Evolutionary conservation across 2,329 filamentous ascomycete genomes (phyloP), one percentile per base, ranked within the genome.

Genomic region (Cercospora janseana): DNA sequence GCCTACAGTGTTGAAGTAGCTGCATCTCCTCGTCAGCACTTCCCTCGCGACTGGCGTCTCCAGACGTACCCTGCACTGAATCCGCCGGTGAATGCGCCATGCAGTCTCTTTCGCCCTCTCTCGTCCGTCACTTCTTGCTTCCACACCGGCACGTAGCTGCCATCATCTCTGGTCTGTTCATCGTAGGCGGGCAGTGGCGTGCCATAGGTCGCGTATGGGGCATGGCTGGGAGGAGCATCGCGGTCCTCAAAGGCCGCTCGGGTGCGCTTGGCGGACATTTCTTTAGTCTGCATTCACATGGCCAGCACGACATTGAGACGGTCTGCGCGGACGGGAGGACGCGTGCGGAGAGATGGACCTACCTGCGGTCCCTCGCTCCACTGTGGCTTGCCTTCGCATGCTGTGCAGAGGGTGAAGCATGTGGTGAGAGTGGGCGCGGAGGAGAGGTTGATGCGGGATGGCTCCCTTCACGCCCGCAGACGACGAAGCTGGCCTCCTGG

Each of bases 91-190:
- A 98, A 98, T 56, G 93, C 93, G 57, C 93, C 93, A 70, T 98
- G 93, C 3, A 98, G 78, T 46, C 93, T 82, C 71, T 94, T 92
- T 61, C 91, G 79, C 12, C 93, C 93, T 59, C 84, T 84, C 66
- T 96, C 93, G 71, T 98, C 93, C 52, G 86, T 87, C 67, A 95
- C 91, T 67, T 96, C 92, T 75, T 98, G 93, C 74, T 97, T 95
- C 90, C 93, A 97, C n/a, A 95, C 72, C 0, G 93, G 93, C 12
- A 95, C 81, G 66, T 91, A 97, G 31, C 88, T 89, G 55, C 91
- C 92, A 73, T 96, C 88, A 69, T 97, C 91, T 62, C 89, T 85
- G 28, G 81, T 77, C 15, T 88, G 81, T 41, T 85, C 78, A 63
- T 95, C 88, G 53, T 82, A 74, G 3, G 87, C 81, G 1, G 90